Percentiles rank a stretch among this genome's conserved stretches.
These are phyloP conservation scores for Ascochyta pisi DNA, from an alignment of 2,329 filamentous ascomycete genomes.

Conservation along the genomic window DNA sequence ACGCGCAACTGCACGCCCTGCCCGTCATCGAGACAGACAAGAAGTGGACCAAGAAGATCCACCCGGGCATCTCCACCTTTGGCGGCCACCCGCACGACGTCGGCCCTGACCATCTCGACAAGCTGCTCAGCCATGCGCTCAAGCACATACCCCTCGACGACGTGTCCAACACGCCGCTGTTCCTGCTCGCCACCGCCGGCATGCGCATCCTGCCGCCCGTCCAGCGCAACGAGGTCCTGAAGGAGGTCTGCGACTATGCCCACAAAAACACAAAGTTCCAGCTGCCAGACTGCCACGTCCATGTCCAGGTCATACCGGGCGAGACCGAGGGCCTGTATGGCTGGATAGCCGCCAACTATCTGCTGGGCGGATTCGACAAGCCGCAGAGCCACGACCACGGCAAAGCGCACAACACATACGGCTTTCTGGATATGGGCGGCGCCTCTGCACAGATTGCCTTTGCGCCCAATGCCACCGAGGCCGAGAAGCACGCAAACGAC, in stretches of 20 bases:
- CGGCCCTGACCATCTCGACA: constrained; percentile 80
- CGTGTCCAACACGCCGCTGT: constrained; percentile 85
- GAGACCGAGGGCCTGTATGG: constrained; percentile 96
- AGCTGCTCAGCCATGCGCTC: constrained; percentile 81
- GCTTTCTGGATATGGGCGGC: constrained; percentile 97
- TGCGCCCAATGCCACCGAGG: constrained; percentile 90
- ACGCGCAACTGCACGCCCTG: constrained; percentile 69
- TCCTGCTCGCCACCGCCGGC: constrained; percentile 93
- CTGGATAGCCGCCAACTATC: constrained; percentile 96
- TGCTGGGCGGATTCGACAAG: constrained; percentile 87
- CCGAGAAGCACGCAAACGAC: constrained; percentile 86
- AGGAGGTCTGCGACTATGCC: constrained; percentile 83
- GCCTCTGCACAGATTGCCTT: constrained; percentile 98
- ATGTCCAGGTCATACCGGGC: constrained; percentile 93
- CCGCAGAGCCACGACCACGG: constrained; percentile 78
- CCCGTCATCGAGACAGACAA: constrained; percentile 84
- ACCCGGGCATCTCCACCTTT: constrained; percentile 88
- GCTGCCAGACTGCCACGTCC: constrained; percentile 85
- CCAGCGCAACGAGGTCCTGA: constrained; percentile 75
- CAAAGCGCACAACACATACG: constrained; percentile 91
- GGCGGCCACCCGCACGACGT: constrained; percentile 77
- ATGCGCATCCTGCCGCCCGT: constrained; percentile 82
- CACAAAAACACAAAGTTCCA: constrained; percentile 78
- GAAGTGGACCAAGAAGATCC: constrained; percentile 91
- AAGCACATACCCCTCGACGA: constrained; percentile 77